phyloP scores from a whole-genome alignment of 2,329 filamentous ascomycete genomes.

The Ophiognomonia clavigignenti-juglandacearum region DNA sequence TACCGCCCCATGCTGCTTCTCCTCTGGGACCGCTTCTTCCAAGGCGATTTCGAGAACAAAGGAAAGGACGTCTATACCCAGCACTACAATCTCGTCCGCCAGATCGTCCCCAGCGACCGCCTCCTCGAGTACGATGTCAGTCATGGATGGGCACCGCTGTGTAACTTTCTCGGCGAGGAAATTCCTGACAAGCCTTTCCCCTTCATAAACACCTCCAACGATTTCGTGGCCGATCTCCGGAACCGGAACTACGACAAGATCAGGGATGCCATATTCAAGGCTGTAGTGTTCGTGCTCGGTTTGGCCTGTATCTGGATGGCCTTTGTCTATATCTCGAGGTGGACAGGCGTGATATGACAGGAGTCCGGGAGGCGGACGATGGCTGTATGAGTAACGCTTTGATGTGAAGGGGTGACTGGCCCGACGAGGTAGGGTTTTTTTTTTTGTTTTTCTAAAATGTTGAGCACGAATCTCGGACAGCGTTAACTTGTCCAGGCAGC shows the following conservation, averaged over 20 bases:
- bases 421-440: too few species aligned
- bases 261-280: background rate
- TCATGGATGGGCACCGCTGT: constrained; percentile 37
- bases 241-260: constrained; percentile 13
- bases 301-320: constrained; percentile 13
- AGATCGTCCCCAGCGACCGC: constrained; percentile 27
- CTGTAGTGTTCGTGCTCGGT: constrained; percentile 3
- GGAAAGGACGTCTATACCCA: constrained; percentile 12
- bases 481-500: too few species aligned
- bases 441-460: too few species aligned
- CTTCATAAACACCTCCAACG: constrained; percentile 23
- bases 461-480: too few species aligned
- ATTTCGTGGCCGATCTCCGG: constrained; percentile 8
- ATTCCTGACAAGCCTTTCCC: constrained; percentile 31
- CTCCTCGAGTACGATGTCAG: constrained; percentile 32
- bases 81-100: constrained; percentile 12
- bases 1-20: constrained; percentile 15
- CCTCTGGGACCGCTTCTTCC: constrained; percentile 15
- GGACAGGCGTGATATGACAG: constrained; percentile 10
- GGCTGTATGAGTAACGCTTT: too few species aligned
- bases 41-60: constrained; percentile 14
- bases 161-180: constrained; percentile 31
- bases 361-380: too few species aligned
- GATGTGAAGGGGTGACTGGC: background rate
- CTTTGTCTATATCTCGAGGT: constrained; percentile 12